Base-by-base conservation (phyloP, 257 asterid genomes). In the Jacaranda copaia region DNA sequence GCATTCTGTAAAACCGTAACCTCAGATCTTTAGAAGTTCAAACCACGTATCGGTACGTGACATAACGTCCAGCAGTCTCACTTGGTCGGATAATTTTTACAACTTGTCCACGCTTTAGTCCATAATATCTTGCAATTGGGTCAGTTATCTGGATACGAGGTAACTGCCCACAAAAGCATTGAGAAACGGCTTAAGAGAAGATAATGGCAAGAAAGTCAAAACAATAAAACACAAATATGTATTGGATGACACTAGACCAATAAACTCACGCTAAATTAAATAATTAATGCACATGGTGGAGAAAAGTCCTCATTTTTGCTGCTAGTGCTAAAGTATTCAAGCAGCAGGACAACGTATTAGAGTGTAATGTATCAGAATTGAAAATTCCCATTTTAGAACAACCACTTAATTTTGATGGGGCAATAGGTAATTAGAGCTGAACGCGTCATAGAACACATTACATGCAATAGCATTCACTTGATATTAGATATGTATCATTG, bases 31-130 rank as follows among this genome's bases (percentile, higher is more conserved):
- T 60, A 62, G 70, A 56, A 65, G 73, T 67, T 89, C 90, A 93
- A n/a, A 88, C 87, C 2, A 90, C 96, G 53, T 57, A 92, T 68
- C 98, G 81, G 70, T 94, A 94, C 13, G 97, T 90, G 65, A 94
- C 85, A 57, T 94, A 92, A 13, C 87, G 88, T 2, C 98, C 97
- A 43, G 97, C 97, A 66, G 97, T 94, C 84, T 94, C 98, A 83
- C 98, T 94, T 6, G 97, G 92, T 40, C 97, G 89, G 77, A 85
- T 91, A 12, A 93, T 90, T 79, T 89, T 93, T 63, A 90, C 92
- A 10, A 93, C 95, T 49, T 93, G 93, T 13, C 93, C 91, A 3
- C 96, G 90, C 77, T 84, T 91, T 32, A 93, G 86, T 8, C 96
- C 96, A 20, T 91, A 93, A 70, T 91, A 93, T 85, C 91, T 81